Evolutionary conservation across 257 asterid genomes (phyloP).

Genomic region (Salvia splendens): DNA sequence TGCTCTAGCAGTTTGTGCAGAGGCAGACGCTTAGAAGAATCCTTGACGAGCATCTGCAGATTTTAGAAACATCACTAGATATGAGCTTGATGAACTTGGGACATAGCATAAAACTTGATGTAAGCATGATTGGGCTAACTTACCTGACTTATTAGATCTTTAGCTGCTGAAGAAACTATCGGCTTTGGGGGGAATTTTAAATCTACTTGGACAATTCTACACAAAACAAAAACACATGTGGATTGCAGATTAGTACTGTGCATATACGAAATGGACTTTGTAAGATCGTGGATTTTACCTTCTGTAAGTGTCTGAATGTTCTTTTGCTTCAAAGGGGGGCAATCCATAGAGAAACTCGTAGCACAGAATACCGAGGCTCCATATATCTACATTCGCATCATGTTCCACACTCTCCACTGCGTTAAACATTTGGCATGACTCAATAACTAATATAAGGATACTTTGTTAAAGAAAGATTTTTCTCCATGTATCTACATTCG

Average conservation of each 20-base stretch:
- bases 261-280: neutral
- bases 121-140: neutral
- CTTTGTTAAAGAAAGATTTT: neutral
- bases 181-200: slow-evolving; percentile 89
- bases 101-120: neutral
- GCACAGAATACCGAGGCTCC: slow-evolving; percentile 97
- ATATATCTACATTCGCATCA: slow-evolving; percentile 90
- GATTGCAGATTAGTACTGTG: neutral
- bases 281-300: slow-evolving; percentile 50
- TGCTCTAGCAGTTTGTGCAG: slow-evolving; percentile 89
- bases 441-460: neutral
- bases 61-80: neutral
- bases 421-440: neutral
- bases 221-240: neutral
- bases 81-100: neutral
- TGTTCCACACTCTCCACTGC: slow-evolving; percentile 96
- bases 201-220: slow-evolving; percentile 94
- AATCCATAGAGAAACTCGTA: slow-evolving; percentile 90
- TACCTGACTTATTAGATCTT: slow-evolving; percentile 92
- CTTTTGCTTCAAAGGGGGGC: slow-evolving; percentile 96
- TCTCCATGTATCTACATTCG: neutral
- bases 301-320: slow-evolving; percentile 89
- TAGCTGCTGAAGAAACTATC: slow-evolving; percentile 77
- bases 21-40: slow-evolving; percentile 76
- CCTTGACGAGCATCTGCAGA: slow-evolving; percentile 87